Conservation (phyloP, 1,284 basidiomycete genomes). For the Pseudozyma tsukubaensis region DNA sequence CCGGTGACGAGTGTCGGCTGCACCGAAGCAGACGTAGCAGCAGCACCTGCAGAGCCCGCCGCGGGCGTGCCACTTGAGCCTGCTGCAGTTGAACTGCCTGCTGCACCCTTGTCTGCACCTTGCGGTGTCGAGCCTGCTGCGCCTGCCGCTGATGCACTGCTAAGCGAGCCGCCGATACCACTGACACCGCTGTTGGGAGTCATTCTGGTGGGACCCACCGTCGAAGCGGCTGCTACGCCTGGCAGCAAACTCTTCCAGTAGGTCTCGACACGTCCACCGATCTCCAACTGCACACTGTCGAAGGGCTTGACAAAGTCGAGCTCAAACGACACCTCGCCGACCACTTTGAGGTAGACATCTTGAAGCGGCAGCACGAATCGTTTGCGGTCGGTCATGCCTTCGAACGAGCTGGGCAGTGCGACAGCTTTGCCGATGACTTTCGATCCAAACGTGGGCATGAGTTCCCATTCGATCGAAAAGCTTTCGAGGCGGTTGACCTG, state of each 20-base stretch:
- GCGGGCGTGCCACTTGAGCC: constrained; percentile 20
- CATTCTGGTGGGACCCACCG: constrained; percentile 50
- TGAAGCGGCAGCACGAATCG: constrained; percentile 76
- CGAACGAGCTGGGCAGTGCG: constrained; percentile 81
- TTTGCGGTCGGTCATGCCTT: constrained; percentile 67
- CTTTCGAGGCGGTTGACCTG: constrained; percentile 81
- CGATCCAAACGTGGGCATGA: constrained; percentile 98
- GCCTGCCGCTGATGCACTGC: constrained; percentile 20
- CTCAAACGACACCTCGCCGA: constrained; percentile 94
- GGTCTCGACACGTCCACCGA: constrained; percentile 79
- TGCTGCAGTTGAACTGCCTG: constrained; percentile 1
- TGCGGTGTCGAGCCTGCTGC: constrained; percentile 12
- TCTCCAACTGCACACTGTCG: constrained; percentile 91
- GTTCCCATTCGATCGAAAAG: constrained; percentile 88
- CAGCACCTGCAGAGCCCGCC: constrained; percentile 18
- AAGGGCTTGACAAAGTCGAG: constrained; percentile 90
- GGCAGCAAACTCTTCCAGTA: constrained; percentile 69
- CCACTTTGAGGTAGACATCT: constrained; percentile 90
- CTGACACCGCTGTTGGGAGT: constrained; percentile 57
- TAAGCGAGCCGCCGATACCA: constrained; percentile 24
- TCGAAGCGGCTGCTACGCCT: constrained; percentile 24
- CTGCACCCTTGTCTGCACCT: constrained; percentile 16
- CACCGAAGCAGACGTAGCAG: constrained; percentile 14
- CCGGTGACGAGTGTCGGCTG: constrained; percentile 75
- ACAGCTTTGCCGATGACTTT: constrained; percentile 95